A percentile compares a stretch with the other conserved stretches of the same genome.
Conservation (phyloP, 2,329 filamentous ascomycete genomes). For the Akanthomyces muscarius region DNA sequence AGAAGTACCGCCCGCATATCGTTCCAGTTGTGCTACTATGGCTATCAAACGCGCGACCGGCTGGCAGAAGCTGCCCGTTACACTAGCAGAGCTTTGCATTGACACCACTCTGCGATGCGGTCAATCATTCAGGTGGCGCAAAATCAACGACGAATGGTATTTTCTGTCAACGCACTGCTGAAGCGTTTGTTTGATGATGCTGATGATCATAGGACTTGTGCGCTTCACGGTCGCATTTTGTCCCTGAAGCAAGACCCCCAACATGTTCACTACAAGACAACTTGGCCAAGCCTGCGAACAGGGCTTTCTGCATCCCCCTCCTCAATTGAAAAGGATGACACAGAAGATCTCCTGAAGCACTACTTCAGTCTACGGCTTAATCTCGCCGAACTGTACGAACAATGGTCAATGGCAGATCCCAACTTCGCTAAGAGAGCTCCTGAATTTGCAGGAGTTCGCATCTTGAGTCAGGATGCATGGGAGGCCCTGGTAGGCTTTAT, state of each 20-base stretch:
- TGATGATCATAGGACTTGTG: constrained; percentile 61
- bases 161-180: constrained; percentile 7
- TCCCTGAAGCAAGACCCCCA: constrained; percentile 78
- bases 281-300: constrained; percentile 44
- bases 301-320: constrained; percentile 19
- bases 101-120: constrained; percentile 92
- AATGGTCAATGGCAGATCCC: constrained; percentile 80
- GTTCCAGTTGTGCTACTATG: constrained; percentile 24
- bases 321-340: constrained; percentile 53
- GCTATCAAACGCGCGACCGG: constrained; percentile 54
- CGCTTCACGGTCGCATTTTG: constrained; percentile 78
- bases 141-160: constrained; percentile 79
- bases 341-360: constrained; percentile 67
- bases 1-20: neutral
- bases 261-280: constrained; percentile 74
- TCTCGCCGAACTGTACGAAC: constrained; percentile 68
- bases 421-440: constrained; percentile 88
- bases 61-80: constrained; percentile 85
- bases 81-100: constrained; percentile 81
- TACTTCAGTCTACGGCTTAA: constrained; percentile 87
- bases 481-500: constrained; percentile 92
- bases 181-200: neutral
- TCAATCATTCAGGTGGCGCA: constrained; percentile 94
- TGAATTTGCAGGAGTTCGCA: constrained; percentile 84
- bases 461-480: constrained; percentile 93